Percentiles rank a stretch among this genome's conserved stretches.
Evolutionary conservation across 129 eudicot species (phyloP).

Genomic region (Silybum marianum): DNA sequence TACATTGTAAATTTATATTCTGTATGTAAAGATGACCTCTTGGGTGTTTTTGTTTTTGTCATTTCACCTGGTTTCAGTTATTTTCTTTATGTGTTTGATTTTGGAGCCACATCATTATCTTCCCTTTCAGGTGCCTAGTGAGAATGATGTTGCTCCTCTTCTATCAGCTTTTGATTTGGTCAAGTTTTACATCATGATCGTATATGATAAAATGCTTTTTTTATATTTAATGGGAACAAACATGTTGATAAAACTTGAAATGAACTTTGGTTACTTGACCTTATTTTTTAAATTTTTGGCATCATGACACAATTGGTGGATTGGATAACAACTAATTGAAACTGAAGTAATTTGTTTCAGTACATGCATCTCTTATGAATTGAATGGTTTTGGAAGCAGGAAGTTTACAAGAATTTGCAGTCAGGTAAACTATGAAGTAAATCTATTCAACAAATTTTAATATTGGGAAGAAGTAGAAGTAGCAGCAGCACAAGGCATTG

Average conservation of each 20-base stretch:
- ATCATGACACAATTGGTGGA: neutral
- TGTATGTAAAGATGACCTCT: constrained; percentile 18
- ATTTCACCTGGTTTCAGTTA: constrained; percentile 1
- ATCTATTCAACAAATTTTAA: constrained; percentile 13
- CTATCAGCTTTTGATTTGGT: neutral
- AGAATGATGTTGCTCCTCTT: constrained; percentile 11
- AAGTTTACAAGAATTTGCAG: neutral
- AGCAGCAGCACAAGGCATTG: constrained; percentile 10
- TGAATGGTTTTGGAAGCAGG: neutral
- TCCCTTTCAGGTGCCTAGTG: constrained; percentile 14
- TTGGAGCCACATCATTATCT: neutral
- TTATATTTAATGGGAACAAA: neutral
- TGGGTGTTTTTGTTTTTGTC: neutral
- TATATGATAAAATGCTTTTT: neutral
- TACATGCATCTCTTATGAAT: neutral
- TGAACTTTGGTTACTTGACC: neutral
- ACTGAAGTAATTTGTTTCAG: neutral
- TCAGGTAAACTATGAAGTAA: neutral
- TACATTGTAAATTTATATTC: too few relatives aligned
- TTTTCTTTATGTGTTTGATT: neutral
- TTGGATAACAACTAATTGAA: neutral
- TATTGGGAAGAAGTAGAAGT: constrained; percentile 4
- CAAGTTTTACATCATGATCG: neutral
- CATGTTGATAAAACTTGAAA: neutral
- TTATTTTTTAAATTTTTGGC: neutral